These are phyloP conservation scores for Anthracocystis setariae DNA, from an alignment of 1,284 basidiomycete species.

Conservation along the genomic window DNA sequence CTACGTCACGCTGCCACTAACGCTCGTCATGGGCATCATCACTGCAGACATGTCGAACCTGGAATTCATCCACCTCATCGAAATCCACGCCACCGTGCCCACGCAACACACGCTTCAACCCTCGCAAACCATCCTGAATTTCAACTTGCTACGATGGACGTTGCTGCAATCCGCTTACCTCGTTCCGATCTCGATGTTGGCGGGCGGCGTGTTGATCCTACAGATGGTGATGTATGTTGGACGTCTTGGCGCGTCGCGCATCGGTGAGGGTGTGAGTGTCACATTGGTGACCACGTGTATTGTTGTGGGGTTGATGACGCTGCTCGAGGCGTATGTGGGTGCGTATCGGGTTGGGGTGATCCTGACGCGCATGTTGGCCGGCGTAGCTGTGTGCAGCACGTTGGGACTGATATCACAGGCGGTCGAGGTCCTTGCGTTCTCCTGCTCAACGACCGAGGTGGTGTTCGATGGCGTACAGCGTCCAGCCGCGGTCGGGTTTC, in stretches of 20 bases:
- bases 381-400: slow-evolving; percentile 6
- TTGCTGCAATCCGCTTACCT: slow-evolving; percentile 25
- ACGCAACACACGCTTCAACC: neutral
- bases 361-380: slow-evolving; percentile 14
- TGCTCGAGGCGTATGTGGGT: slow-evolving; percentile 18
- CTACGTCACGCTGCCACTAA: slow-evolving; percentile 15
- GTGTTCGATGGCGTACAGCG: too few species aligned
- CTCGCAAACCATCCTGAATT: slow-evolving; percentile 10
- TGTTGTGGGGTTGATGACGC: slow-evolving; percentile 13
- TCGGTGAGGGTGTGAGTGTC: slow-evolving; percentile 5
- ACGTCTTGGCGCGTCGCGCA: neutral
- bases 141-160: slow-evolving; percentile 15
- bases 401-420: slow-evolving; percentile 15
- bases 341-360: slow-evolving; percentile 12
- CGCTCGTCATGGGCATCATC: slow-evolving; percentile 16
- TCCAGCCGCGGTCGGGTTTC: slow-evolving; percentile 3
- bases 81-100: slow-evolving; percentile 1
- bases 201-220: slow-evolving; percentile 14
- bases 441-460: neutral
- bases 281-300: neutral
- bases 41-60: slow-evolving; percentile 29
- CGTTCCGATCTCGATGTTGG: slow-evolving; percentile 17
- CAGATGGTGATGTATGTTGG: slow-evolving; percentile 21
- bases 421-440: slow-evolving; percentile 9
- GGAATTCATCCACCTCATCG: slow-evolving; percentile 24